A percentile compares a stretch with the other conserved stretches of the same genome.
Evolutionary conservation across 495 filamentous ascomycete species (phyloP).

Genomic region (Neurospora tetraspora): DNA sequence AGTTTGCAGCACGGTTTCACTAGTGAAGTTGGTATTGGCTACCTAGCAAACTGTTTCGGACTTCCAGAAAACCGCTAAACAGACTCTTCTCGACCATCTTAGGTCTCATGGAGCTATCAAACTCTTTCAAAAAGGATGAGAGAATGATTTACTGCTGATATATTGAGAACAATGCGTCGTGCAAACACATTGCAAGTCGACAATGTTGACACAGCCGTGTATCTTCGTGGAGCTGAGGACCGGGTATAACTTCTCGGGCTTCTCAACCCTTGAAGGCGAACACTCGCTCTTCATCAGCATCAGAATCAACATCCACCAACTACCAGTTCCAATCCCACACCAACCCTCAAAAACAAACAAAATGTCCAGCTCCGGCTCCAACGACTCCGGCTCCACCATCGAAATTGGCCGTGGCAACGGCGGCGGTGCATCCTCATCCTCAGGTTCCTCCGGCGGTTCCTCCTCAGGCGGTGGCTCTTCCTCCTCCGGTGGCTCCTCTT

Average conservation of each 20-base stretch:
- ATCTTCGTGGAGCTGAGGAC: too few species aligned
- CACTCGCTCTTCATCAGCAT: background rate
- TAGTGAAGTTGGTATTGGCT: background rate
- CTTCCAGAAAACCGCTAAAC: too few species aligned
- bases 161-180: background rate
- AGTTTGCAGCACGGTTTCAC: too few species aligned
- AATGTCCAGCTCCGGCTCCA: background rate
- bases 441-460: background rate
- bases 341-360: background rate
- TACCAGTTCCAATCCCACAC: background rate
- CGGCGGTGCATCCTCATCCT: background rate
- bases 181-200: background rate
- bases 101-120: background rate
- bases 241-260: background rate
- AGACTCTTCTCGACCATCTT: too few species aligned
- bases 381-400: background rate
- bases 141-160: background rate
- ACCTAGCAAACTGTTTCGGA: background rate
- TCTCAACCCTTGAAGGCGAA: too few species aligned
- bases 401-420: background rate
- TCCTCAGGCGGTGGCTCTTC: background rate
- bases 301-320: background rate
- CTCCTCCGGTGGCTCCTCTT: background rate
- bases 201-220: too few species aligned
- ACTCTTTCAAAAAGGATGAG: background rate